Evolutionary conservation across 768 basidiomycete genomes (phyloP).

Genomic region (Lactarius hatsudake): DNA sequence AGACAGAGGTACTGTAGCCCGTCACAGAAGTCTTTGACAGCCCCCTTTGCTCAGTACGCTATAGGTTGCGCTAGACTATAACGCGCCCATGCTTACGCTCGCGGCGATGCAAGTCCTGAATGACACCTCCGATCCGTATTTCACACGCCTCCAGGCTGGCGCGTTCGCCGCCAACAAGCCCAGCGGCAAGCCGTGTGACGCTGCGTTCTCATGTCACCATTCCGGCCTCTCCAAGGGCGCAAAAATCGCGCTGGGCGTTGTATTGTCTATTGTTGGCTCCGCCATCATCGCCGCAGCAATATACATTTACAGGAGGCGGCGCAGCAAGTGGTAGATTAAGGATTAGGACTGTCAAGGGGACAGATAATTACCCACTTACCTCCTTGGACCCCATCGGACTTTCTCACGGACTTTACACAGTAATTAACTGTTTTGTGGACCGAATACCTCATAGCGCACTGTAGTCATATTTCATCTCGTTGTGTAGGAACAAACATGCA

Average conservation of each 20-base stretch:
- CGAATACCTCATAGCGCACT: not conserved
- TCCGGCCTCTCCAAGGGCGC: slow-evolving; percentile 55
- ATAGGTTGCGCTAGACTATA: slow-evolving; percentile 82
- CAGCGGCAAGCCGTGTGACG: slow-evolving; percentile 73
- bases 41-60: not conserved
- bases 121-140: slow-evolving; percentile 71
- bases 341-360: not conserved
- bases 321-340: slow-evolving; percentile 10
- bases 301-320: slow-evolving; percentile 23
- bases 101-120: slow-evolving; percentile 75
- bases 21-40: not conserved
- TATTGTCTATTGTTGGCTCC: slow-evolving; percentile 60
- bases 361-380: not conserved
- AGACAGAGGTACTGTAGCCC: slow-evolving; percentile 62
- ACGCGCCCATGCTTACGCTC: slow-evolving; percentile 85
- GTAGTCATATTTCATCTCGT: not conserved
- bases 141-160: slow-evolving; percentile 65
- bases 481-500: not conserved
- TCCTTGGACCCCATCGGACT: not conserved
- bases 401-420: not conserved
- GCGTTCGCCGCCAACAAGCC: slow-evolving; percentile 62
- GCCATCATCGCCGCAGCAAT: slow-evolving; percentile 46
- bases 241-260: slow-evolving; percentile 68
- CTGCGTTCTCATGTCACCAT: slow-evolving; percentile 48
- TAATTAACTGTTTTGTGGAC: not conserved